Conservation (phyloP, 441 rosid species). For the Adansonia grandidieri region DNA sequence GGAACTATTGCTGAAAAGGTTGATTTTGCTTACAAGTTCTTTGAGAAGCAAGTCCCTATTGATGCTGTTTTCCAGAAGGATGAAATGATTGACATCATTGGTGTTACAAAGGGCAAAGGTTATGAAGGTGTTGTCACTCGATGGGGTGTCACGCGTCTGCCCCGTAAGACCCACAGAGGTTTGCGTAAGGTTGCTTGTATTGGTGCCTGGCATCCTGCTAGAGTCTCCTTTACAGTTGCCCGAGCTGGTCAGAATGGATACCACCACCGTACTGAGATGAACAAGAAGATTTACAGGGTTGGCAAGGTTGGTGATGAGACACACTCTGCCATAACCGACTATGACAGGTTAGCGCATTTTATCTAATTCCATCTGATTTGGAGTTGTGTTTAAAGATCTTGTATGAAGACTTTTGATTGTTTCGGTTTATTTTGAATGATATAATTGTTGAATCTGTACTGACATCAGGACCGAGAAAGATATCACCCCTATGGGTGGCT, state of each 20-base stretch:
- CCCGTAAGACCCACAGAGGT: too few species aligned
- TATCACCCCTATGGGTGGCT: slow-evolving; percentile 88
- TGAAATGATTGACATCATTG: slow-evolving; percentile 91
- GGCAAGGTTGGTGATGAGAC: slow-evolving; percentile 78
- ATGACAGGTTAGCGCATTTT: slow-evolving; percentile 58
- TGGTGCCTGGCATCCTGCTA: slow-evolving; percentile 50
- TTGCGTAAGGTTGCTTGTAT: too few species aligned
- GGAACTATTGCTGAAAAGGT: slow-evolving; percentile 65
- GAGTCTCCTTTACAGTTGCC: slow-evolving; percentile 91
- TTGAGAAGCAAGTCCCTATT: slow-evolving; percentile 64
- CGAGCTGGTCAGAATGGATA: slow-evolving; percentile 97
- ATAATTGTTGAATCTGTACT: not conserved
- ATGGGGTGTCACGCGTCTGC: too few species aligned
- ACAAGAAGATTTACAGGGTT: slow-evolving; percentile 84
- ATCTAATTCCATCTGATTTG: not conserved
- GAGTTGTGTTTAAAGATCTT: not conserved
- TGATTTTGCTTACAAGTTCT: slow-evolving; percentile 79
- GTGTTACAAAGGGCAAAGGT: slow-evolving; percentile 84
- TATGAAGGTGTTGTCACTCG: too few species aligned
- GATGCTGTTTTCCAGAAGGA: slow-evolving; percentile 67
- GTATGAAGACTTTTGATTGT: not conserved
- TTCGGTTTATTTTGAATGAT: not conserved
- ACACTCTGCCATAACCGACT: slow-evolving; percentile 73
- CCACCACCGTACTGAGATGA: slow-evolving; percentile 92
- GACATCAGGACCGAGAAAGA: slow-evolving; percentile 79